These are phyloP conservation scores for Cyclaneusma minus DNA, from an alignment of 2,329 filamentous ascomycete genomes.

Conservation along the genomic window DNA sequence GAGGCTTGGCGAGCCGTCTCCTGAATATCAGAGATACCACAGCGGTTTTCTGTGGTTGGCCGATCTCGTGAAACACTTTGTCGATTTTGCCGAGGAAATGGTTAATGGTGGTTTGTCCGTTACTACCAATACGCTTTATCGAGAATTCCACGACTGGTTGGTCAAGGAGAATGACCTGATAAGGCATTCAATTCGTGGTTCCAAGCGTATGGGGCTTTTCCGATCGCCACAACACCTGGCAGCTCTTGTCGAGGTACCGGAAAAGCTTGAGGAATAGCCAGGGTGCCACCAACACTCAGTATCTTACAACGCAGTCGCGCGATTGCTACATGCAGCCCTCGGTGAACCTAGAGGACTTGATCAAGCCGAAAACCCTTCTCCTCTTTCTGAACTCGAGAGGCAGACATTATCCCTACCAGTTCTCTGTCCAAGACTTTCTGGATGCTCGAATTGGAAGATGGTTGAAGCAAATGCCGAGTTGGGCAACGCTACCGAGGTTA, in stretches of 20 bases:
- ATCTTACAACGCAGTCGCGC: too few species aligned
- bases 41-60: slow-evolving; percentile 54
- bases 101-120: slow-evolving; percentile 20
- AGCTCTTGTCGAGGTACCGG: too few species aligned
- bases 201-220: slow-evolving; percentile 6
- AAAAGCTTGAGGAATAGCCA: too few species aligned
- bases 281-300: too few species aligned
- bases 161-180: slow-evolving; percentile 31
- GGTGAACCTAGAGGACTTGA: slow-evolving; percentile 41
- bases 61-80: slow-evolving; percentile 52
- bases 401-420: slow-evolving; percentile 27
- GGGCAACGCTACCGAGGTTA: too few species aligned
- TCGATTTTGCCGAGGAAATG: slow-evolving; percentile 36
- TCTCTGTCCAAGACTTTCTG: slow-evolving; percentile 33
- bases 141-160: slow-evolving; percentile 43
- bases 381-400: slow-evolving; percentile 37
- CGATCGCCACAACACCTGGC: not conserved
- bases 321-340: slow-evolving; percentile 37
- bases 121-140: slow-evolving; percentile 38
- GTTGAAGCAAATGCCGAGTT: too few species aligned
- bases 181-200: slow-evolving; percentile 16
- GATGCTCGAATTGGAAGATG: too few species aligned
- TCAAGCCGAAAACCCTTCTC: slow-evolving; percentile 24
- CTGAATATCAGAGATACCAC: slow-evolving; percentile 47
- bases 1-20: slow-evolving; percentile 33